These are phyloP conservation scores for Schrenkiella parvula DNA, from an alignment of 345 rosid genomes.

Conservation along the genomic window DNA sequence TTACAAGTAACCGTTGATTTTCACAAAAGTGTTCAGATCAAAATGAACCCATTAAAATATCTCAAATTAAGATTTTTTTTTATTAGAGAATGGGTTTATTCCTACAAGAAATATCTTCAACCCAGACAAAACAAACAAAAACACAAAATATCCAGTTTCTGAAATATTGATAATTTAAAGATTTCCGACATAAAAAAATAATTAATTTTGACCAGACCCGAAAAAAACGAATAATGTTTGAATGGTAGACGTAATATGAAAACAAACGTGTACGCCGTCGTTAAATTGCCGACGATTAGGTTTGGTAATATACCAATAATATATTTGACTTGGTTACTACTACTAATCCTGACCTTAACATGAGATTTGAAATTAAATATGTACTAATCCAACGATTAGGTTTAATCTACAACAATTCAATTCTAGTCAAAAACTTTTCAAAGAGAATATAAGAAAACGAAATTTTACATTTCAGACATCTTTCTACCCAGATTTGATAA, in stretches of 20 bases:
- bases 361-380: too few species aligned
- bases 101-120: conserved; percentile 2
- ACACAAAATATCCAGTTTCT: background rate
- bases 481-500: background rate
- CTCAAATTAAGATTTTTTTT: background rate
- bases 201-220: conserved; percentile 5
- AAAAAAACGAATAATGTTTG: background rate
- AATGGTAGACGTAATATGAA: background rate
- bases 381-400: too few species aligned
- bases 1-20: background rate
- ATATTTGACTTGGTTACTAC: conserved; percentile 18
- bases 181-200: background rate
- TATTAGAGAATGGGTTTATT: background rate
- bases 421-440: conserved; percentile 8
- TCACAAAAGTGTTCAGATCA: background rate
- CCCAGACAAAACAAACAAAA: background rate
- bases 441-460: too few species aligned
- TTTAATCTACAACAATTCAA: background rate
- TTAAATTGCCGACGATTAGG: conserved; percentile 18
- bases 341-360: background rate
- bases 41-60: conserved; percentile 14
- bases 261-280: conserved; percentile 22
- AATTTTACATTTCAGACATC: background rate
- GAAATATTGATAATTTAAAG: background rate
- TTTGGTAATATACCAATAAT: conserved; percentile 1